These are phyloP conservation scores for Sonneratia alba DNA, from an alignment of 345 rosid species.

Conservation along the genomic window DNA sequence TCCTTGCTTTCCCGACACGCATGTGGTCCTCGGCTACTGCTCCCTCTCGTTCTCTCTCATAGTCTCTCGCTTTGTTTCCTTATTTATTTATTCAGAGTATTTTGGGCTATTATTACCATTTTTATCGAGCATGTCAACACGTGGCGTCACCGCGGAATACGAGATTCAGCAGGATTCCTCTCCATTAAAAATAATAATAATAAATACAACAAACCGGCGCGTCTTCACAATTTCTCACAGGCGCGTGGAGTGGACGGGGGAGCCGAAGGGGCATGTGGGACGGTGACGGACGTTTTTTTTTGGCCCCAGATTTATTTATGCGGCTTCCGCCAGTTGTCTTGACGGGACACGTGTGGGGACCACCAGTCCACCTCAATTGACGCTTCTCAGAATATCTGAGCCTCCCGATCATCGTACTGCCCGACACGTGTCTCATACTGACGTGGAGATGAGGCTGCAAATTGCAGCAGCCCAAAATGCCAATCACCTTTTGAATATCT, in stretches of 20 bases:
- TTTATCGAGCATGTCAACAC: conserved; percentile 18
- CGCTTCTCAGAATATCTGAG: conserved; percentile 23
- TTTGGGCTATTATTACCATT: neutral
- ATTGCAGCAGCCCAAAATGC: too few species aligned
- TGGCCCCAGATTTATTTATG: too few species aligned
- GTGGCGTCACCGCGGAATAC: conserved; percentile 24
- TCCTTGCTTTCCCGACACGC: conserved; percentile 63
- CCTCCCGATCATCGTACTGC: neutral
- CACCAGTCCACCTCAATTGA: conserved; percentile 11
- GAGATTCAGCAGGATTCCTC: too few species aligned
- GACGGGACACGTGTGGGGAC: conserved; percentile 27
- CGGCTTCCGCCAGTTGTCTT: neutral
- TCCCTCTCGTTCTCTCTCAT: neutral
- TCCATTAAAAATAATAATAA: too few species aligned
- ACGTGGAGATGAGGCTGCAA: conserved; percentile 25
- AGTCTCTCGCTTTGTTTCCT: neutral
- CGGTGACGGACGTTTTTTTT: too few species aligned
- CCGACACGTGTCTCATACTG: conserved; percentile 25
- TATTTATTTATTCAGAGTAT: neutral
- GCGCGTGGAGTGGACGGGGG: too few species aligned
- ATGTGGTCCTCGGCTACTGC: conserved; percentile 43
- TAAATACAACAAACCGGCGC: too few species aligned
- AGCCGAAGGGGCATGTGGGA: too few species aligned
- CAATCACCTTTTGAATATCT: too few species aligned
- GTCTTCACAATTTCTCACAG: too few species aligned